phyloP scores from a whole-genome alignment of 345 rosid genomes.

The Populus alba region DNA sequence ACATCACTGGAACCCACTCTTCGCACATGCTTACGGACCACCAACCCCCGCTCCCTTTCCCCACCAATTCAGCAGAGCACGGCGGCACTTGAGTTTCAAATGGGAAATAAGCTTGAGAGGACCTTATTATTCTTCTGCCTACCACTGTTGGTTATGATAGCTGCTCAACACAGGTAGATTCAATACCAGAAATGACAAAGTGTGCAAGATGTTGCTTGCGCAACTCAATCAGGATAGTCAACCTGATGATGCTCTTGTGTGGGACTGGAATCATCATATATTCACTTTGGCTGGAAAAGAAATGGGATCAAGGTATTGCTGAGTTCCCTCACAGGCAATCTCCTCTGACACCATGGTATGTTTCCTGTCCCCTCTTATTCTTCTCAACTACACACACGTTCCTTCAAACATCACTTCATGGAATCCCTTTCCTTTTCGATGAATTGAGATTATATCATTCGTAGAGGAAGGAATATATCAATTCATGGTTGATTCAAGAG shows the following conservation, averaged over 20 bases:
- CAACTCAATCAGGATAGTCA: slow-evolving; percentile 25
- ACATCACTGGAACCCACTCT: neutral
- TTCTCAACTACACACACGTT: neutral
- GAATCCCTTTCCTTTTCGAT: neutral
- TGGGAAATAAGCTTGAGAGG: neutral
- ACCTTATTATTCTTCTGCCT: neutral
- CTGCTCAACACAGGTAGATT: neutral
- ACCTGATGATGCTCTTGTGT: slow-evolving; percentile 28
- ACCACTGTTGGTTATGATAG: neutral
- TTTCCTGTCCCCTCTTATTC: neutral
- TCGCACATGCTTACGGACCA: neutral
- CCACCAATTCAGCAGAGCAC: neutral
- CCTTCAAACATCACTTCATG: neutral
- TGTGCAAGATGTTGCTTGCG: slow-evolving; percentile 47
- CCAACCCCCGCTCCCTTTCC: neutral
- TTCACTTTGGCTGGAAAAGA: slow-evolving; percentile 54
- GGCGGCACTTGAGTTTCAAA: neutral
- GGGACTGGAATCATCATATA: slow-evolving; percentile 45
- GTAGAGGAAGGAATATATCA: neutral
- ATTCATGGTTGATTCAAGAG: neutral
- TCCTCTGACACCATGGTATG: slow-evolving; percentile 50
- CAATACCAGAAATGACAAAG: slow-evolving; percentile 23
- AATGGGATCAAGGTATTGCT: slow-evolving; percentile 36
- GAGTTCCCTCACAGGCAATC: slow-evolving; percentile 11
- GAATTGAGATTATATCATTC: too few relatives aligned